A percentile compares a stretch with the other conserved stretches of the same genome.
These are phyloP conservation scores for Cladosporium sp. DNA, from an alignment of 2,329 filamentous ascomycete species.

Conservation along the genomic window DNA sequence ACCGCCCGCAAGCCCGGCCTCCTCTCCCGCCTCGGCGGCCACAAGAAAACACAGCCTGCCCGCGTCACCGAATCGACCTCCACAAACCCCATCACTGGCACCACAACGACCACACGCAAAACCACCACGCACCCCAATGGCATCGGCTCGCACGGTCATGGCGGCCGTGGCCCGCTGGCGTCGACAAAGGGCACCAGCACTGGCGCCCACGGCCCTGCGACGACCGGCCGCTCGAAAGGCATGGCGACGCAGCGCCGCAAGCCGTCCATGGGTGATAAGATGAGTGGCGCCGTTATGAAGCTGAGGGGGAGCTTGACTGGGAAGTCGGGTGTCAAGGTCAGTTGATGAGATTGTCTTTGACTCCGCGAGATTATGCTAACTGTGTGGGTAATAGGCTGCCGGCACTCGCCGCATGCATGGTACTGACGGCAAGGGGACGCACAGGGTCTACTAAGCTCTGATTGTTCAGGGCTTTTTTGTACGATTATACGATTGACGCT, in stretches of 20 bases:
- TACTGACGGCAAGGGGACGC: conserved; percentile 28
- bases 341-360: conserved; percentile 2
- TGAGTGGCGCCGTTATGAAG: conserved; percentile 68
- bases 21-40: conserved; percentile 48
- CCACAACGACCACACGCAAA: conserved; percentile 26
- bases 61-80: conserved; percentile 37
- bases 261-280: conserved; percentile 66
- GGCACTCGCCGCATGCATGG: conserved; percentile 31
- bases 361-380: background rate
- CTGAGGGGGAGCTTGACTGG: conserved; percentile 64
- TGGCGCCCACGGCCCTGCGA: conserved; percentile 19
- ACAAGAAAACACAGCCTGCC: conserved; percentile 34
- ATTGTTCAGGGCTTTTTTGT: background rate
- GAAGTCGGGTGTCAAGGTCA: conserved; percentile 64
- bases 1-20: conserved; percentile 46
- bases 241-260: conserved; percentile 52
- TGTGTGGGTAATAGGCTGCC: conserved; percentile 21
- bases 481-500: conserved; percentile 1
- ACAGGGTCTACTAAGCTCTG: conserved; percentile 12
- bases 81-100: conserved; percentile 35
- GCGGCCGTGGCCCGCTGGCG: conserved; percentile 20
- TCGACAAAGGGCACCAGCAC: conserved; percentile 19
- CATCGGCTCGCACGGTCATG: conserved; percentile 21
- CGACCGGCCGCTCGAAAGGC: conserved; percentile 45
- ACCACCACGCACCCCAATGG: conserved; percentile 27